A percentile compares a stretch with the other conserved stretches of the same genome.
These are phyloP conservation scores for Bigelowiella natans DNA, from an alignment of 78 protist genomes.

Conservation along the genomic window DNA sequence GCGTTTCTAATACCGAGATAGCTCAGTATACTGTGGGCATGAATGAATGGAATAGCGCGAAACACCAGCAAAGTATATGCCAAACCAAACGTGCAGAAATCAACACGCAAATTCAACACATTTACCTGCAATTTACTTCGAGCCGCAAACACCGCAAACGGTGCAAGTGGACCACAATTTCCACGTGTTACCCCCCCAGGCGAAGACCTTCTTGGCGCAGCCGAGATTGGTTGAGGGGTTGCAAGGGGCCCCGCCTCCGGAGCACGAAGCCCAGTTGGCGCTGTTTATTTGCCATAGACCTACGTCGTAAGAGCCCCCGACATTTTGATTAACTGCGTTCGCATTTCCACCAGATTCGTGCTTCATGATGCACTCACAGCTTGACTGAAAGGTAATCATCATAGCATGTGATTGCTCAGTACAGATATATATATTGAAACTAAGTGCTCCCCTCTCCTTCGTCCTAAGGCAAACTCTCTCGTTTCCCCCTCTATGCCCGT, in stretches of 20 bases:
- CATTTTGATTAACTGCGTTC: background rate
- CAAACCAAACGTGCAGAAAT: no score
- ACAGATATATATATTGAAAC: background rate
- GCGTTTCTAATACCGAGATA: no score
- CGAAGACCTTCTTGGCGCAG: background rate
- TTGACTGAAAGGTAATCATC: background rate
- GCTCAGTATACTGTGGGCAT: no score
- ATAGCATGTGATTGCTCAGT: background rate
- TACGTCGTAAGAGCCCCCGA: background rate
- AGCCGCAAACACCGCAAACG: no score
- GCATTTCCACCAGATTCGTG: background rate
- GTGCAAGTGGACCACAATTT: background rate
- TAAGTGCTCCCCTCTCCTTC: background rate
- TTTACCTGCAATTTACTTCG: no score
- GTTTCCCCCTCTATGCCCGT: background rate
- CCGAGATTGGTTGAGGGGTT: background rate
- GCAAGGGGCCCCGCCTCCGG: background rate
- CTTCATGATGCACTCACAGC: background rate
- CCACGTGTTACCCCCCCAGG: background rate
- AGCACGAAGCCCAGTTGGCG: background rate
- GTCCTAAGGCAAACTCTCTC: background rate
- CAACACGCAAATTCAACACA: no score
- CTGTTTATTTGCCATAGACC: background rate
- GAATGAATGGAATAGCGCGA: no score
- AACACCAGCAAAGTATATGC: no score